phyloP scores from a whole-genome alignment of 2,329 filamentous ascomycete genomes.

The Mycosphaerella sp. region DNA sequence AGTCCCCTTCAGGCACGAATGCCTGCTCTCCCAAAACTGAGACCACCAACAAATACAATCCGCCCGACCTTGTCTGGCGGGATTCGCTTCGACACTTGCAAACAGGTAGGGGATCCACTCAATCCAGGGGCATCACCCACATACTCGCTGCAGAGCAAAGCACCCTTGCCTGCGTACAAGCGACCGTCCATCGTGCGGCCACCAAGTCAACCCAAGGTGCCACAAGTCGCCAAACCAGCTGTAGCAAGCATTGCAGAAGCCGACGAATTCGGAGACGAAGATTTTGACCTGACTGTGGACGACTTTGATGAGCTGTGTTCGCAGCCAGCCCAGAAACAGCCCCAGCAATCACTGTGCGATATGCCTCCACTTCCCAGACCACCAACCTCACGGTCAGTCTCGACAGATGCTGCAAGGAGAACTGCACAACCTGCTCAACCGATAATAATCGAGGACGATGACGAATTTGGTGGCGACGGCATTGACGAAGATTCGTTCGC shows the following conservation, averaged over 20 bases:
- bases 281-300: conserved; percentile 48
- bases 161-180: conserved; percentile 31
- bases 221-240: conserved; percentile 9
- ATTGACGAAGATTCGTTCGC: conserved; percentile 65
- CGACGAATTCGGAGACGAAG: conserved; percentile 44
- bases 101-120: conserved; percentile 18
- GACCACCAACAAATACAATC: conserved; percentile 10
- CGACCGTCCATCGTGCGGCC: conserved; percentile 27
- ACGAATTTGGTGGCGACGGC: conserved; percentile 66
- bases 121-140: conserved; percentile 22
- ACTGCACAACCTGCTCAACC: not conserved
- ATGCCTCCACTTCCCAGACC: conserved; percentile 32
- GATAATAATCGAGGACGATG: conserved; percentile 42
- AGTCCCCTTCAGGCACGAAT: conserved; percentile 23
- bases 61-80: conserved; percentile 19
- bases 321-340: conserved; percentile 20
- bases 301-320: conserved; percentile 55
- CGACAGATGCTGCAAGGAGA: not conserved
- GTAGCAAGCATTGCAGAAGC: conserved; percentile 9
- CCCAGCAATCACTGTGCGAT: conserved; percentile 42
- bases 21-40: conserved; percentile 11
- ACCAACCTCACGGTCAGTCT: conserved; percentile 14
- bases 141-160: conserved; percentile 31
- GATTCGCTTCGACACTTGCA: conserved; percentile 11
- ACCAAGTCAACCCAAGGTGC: conserved; percentile 19